Evolutionary conservation across 129 eudicot species (phyloP), one percentile per base, ranked within the genome.

Genomic region (Flaveria bidentis): DNA sequence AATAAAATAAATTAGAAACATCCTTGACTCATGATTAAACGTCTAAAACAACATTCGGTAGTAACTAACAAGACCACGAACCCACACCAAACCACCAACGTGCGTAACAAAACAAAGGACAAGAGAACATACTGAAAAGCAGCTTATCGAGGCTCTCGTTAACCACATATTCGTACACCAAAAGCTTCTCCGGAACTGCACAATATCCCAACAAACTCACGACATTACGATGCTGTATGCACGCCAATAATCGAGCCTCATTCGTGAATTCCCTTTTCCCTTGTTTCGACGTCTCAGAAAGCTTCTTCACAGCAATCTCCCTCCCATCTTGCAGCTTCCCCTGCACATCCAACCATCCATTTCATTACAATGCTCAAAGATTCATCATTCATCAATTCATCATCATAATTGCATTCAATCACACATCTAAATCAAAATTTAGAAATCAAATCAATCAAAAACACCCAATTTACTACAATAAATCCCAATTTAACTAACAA

Each of bases 71-170:
- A 14, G 44, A 15, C 41, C 68, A 61, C 5, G 17, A 30, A 30
- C 42, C 67, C 67, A 62, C 14, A 58, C n/a, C 33, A 58, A 22
- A 62, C 6, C 67, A 5, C 44, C 67, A 26, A 26, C 67, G 28
- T 4, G 23, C 14, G 16, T 70, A 69, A 68, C 69, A 51, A 36
- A 63, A 36, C 17, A 16, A 50, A 17, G 69, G 63, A 45, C 44
- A 72, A 62, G 64, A 76, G 45, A 75, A 66, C 96, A 83, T 87
- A 91, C 97, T 84, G 82, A 91, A 91, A 46, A 91, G 89, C 80
- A 88, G 81, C 85, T 91, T 91, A 87, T 91, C 97, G 5, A 91
- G 88, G 83, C 96, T 91, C 85, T 91, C 96, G 57, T 91, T 72
- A 51, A 62, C 82, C n/a, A 91, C 90, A 14, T 88, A 91, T 73